Evolutionary conservation across 164 flowering plant species (phyloP), one percentile per base, ranked within the genome.

Genomic region (Vitis cinerea): DNA sequence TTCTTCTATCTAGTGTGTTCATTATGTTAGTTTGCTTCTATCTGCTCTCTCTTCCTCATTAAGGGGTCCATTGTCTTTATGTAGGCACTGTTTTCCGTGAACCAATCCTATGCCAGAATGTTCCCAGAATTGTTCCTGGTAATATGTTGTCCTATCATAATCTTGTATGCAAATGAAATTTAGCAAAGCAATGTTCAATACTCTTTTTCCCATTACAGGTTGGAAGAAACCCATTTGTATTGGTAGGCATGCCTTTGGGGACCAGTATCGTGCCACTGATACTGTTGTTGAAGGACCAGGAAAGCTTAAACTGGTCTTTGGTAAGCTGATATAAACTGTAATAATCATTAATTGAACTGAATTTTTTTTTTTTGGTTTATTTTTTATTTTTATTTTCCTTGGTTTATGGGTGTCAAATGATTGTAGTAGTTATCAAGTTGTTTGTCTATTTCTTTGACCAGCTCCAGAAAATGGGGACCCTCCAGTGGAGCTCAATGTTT

Each of bases 181-280:
- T 12, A 37, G 11, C 14, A 52, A 47, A 15, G 10, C 19, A 63
- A 23, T 52, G 8, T 60, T 61, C 10, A 52, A 15, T 58, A 57
- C 65, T 72, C 65, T 64, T 56, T 61, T 49, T 37, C 51, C n/a
- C 17, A 13, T 69, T 72, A 31, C 84, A 95, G 98, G 93, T 67
- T 96, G 98, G 98, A 90, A 86, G 74, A 92, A 92, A 77, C 90
- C 98, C 63, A 96, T 93, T 72, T 96, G 99, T 74, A 90, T 96
- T 74, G 98, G 99, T 64, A 88, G 98, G 81, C 99, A 96, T 87
- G 99, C 99, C 59, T 96, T 93, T 78, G 99, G 98, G 58, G 99
- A 96, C 68, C 99, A 96, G 61, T 96, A 96, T 78, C 97, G 99
- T 67, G 97, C 99, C 64, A 93, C 98, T 65, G 99, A 96, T 82